Base-by-base conservation (phyloP, 768 basidiomycete species). In the Termitomyces sp. region DNA sequence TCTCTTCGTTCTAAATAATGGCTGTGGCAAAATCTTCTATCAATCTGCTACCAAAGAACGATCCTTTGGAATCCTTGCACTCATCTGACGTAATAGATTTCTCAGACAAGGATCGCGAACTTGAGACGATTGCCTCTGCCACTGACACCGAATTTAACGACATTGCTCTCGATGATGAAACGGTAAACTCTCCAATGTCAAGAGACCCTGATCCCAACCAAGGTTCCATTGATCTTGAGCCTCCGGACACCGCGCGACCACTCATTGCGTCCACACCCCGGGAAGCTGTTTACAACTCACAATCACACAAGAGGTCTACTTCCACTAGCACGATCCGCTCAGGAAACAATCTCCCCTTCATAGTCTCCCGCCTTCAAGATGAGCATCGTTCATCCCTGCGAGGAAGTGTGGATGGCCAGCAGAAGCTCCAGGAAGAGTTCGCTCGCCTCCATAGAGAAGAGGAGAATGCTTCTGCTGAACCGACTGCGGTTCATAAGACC, bases 371-470 rank as follows among this genome's bases (percentile, higher is more conserved):
- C 14, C 67, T 77, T 14, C 80, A 80, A 62, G 78, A 81, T 9
- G 76, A 78, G 43, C 68, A 67, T 22, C 68, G 71, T 6, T 69
- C 71, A 22, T 70, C 71, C 1, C 70, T 74, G 43, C 75, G 85
- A 57, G 71, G 67, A 37, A 84, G 84, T 60, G 59, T 84, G 37
- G 86, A 87, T 58, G 88, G 86, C 2, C 82, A 85, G 63, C 79
- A 84, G 51, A 87, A 84, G 63, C 71, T 92, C 41, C 90, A 89
- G 62, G 86, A 90, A 65, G 89, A 90, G 60, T 92, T 92, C 62
- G 77, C 81, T 51, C 80, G 85, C 37, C 75, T 85, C 42, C 88
- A 87, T 46, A 80, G 76, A 51, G 79, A 86, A 64, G 77, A 75
- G 39, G 76, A 79, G 61, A 68, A 72, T 20, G 70, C 69, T 65